Percentiles rank a stretch among this genome's conserved stretches.
Evolutionary conservation across 2,329 filamentous ascomycete genomes (phyloP).

Genomic region (Fusarium armeniacum): DNA sequence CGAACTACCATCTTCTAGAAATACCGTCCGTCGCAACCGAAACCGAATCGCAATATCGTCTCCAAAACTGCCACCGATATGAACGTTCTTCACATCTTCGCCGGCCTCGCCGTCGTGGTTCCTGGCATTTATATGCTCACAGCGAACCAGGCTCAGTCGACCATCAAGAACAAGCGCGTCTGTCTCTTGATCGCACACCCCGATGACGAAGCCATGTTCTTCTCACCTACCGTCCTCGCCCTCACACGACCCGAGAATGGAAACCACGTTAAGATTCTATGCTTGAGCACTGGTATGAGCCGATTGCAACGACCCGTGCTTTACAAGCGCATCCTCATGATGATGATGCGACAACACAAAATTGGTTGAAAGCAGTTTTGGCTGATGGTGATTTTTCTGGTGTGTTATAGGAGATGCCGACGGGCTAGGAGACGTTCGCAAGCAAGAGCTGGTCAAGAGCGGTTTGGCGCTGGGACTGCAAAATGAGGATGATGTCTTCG

Average conservation of each 20-base stretch:
- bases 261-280: slow-evolving; percentile 95
- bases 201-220: slow-evolving; percentile 99
- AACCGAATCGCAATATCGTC: background rate
- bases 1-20: background rate
- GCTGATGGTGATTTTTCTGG: slow-evolving; percentile 41
- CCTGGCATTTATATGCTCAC: slow-evolving; percentile 69
- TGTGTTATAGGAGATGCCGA: slow-evolving; percentile 78
- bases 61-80: slow-evolving; percentile 29
- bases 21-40: slow-evolving; percentile 6
- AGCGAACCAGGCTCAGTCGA: slow-evolving; percentile 60
- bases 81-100: slow-evolving; percentile 47
- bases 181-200: slow-evolving; percentile 95
- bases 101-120: slow-evolving; percentile 55
- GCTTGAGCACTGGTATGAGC: slow-evolving; percentile 81
- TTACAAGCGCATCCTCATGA: slow-evolving; percentile 17
- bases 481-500: slow-evolving; percentile 82
- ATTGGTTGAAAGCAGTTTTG: slow-evolving; percentile 30
- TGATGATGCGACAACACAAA: slow-evolving; percentile 25
- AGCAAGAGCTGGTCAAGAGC: slow-evolving; percentile 86
- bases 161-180: slow-evolving; percentile 84
- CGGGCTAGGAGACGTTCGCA: slow-evolving; percentile 85
- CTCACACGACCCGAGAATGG: slow-evolving; percentile 83
- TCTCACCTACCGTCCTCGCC: slow-evolving; percentile 88
- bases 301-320: slow-evolving; percentile 23
- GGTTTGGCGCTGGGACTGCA: slow-evolving; percentile 82